These are phyloP conservation scores for Biscutella auriculata DNA, from an alignment of 441 rosid genomes.

Conservation along the genomic window DNA sequence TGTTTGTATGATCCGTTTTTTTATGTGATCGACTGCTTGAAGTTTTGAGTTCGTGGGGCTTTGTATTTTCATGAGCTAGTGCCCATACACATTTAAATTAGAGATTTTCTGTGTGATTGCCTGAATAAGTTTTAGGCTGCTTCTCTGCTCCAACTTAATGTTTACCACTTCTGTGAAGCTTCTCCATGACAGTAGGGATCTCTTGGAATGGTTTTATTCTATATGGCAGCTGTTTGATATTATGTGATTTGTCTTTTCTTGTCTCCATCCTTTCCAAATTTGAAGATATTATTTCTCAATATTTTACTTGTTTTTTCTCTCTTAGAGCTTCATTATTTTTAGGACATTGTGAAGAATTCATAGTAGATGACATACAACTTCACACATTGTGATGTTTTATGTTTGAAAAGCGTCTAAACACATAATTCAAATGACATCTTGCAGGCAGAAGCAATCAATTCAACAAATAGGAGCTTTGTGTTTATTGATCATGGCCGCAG, in stretches of 20 bases:
- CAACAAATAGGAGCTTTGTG: conserved; percentile 86
- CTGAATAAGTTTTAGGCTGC: not conserved
- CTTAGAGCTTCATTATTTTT: not conserved
- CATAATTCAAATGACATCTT: conserved; percentile 9
- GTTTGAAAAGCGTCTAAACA: not conserved
- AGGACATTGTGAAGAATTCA: not conserved
- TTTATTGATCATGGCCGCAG: conserved; percentile 78
- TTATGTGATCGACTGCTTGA: not conserved
- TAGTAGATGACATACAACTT: not conserved
- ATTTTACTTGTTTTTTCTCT: not conserved
- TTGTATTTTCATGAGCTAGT: not conserved
- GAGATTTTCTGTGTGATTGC: not conserved
- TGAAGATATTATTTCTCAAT: not conserved
- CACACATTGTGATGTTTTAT: not conserved
- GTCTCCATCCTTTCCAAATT: not conserved
- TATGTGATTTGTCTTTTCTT: not conserved
- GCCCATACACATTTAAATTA: not conserved
- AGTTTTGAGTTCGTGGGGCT: not conserved
- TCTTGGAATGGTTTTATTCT: not conserved
- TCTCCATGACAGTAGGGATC: not conserved
- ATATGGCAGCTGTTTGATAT: not conserved
- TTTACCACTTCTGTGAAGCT: not conserved
- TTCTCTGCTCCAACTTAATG: not conserved
- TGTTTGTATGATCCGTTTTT: not conserved
- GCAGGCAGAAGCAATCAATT: conserved; percentile 82